Percentiles rank a stretch among this genome's conserved stretches.
Evolutionary conservation across 176 grass and related monocot species (phyloP).

Genomic region (Hordeum marinum): DNA sequence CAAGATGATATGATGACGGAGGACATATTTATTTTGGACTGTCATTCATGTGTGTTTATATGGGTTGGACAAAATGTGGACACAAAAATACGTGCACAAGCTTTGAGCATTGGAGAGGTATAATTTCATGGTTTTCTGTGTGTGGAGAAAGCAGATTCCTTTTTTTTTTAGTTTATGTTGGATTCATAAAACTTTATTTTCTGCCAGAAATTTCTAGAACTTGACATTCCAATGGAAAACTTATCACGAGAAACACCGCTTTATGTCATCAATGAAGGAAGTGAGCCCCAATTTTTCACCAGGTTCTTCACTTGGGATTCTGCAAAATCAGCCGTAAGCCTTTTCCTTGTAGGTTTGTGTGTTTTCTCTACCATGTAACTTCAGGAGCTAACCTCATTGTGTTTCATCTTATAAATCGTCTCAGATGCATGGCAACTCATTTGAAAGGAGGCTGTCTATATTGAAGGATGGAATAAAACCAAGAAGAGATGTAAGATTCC

Average conservation of each 20-base stretch:
- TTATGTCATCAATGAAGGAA: conserved; percentile 87
- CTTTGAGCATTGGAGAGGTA: conserved; percentile 95
- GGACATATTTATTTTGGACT: conserved; percentile 92
- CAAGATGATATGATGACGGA: conserved; percentile 99
- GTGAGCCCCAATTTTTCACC: conserved; percentile 84
- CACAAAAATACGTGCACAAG: conserved; percentile 61
- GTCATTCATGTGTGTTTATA: conserved; percentile 70
- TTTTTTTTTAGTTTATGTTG: neutral
- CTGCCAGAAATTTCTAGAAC: conserved; percentile 85
- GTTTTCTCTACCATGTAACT: conserved; percentile 9
- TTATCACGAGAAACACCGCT: conserved; percentile 69
- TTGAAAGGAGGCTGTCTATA: conserved; percentile 86
- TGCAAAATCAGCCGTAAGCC: conserved; percentile 88
- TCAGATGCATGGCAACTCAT: conserved; percentile 99
- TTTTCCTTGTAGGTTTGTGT: conserved; percentile 11
- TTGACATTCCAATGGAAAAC: conserved; percentile 91
- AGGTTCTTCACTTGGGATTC: conserved; percentile 97
- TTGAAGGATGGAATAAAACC: conserved; percentile 81
- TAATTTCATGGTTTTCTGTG: conserved; percentile 13
- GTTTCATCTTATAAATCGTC: conserved; percentile 31
- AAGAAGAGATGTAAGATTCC: conserved; percentile 69
- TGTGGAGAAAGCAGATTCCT: neutral
- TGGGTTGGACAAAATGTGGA: conserved; percentile 91
- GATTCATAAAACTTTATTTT: conserved; percentile 2
- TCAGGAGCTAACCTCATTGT: conserved; percentile 16